Evolutionary conservation across 2,329 filamentous ascomycete genomes (phyloP).

Genomic region (Didymella lethalis): DNA sequence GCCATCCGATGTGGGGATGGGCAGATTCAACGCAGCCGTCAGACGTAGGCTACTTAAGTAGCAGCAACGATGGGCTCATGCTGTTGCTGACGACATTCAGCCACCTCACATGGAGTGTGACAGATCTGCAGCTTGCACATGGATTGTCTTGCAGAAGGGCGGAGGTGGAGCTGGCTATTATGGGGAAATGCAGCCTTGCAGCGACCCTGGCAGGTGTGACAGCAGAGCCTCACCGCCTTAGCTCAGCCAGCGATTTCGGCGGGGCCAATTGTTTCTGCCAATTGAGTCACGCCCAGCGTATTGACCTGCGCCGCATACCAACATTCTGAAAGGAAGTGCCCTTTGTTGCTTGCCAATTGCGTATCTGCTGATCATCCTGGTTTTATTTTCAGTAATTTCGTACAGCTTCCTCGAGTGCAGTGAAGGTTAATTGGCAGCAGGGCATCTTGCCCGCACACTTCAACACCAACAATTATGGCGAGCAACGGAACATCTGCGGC

Average conservation of each 20-base stretch:
- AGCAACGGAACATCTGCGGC: conserved; percentile 37
- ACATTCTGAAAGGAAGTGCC: neutral
- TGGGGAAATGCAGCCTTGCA: neutral
- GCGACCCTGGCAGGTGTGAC: neutral
- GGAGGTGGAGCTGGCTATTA: neutral
- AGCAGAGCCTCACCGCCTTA: neutral
- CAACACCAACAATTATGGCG: conserved; percentile 37
- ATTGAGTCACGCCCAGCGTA: conserved; percentile 19
- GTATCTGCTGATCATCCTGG: neutral
- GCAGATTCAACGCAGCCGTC: neutral
- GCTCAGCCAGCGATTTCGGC: conserved; percentile 1
- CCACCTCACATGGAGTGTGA: neutral
- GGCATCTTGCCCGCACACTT: conserved; percentile 16
- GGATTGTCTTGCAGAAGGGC: conserved; percentile 4
- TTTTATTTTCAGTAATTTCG: neutral
- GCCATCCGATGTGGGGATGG: neutral
- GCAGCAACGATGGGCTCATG: neutral
- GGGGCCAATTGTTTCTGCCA: conserved; percentile 17
- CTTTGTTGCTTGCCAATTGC: conserved; percentile 9
- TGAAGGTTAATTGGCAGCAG: conserved; percentile 11
- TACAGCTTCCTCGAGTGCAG: conserved; percentile 1
- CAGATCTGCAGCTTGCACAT: conserved; percentile 3
- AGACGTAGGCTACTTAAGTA: conserved; percentile 1
- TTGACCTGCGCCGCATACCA: conserved; percentile 17
- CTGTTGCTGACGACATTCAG: neutral